Percentiles rank a stretch among this genome's conserved stretches.
These are phyloP conservation scores for Lactifluus piperatus DNA, from an alignment of 768 basidiomycete genomes.

Conservation along the genomic window DNA sequence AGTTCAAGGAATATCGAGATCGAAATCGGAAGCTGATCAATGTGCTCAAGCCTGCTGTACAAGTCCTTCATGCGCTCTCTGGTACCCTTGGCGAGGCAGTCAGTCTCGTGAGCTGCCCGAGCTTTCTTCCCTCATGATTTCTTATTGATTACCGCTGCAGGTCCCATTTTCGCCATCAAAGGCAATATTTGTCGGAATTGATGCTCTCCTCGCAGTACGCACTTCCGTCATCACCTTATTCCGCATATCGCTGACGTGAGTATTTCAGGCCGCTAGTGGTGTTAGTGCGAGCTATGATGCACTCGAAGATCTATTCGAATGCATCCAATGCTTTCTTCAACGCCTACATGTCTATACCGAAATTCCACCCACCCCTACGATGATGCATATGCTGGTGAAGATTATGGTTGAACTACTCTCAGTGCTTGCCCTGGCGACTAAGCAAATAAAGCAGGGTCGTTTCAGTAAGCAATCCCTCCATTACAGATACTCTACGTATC, in stretches of 20 bases:
- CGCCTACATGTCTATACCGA: not conserved
- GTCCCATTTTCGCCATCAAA: not conserved
- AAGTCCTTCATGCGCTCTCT: not conserved
- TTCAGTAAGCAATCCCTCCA: not conserved
- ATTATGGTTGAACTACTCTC: not conserved
- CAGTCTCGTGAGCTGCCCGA: not conserved
- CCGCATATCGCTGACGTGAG: not conserved
- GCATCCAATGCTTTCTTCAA: not conserved
- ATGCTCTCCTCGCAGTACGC: not conserved
- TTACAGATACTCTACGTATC: not conserved
- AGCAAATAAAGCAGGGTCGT: not conserved
- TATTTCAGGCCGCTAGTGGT: not conserved
- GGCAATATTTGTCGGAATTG: constrained; percentile 2
- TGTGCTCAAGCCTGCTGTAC: not conserved
- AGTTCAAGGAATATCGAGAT: constrained; percentile 6
- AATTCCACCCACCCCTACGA: not conserved
- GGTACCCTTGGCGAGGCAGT: not conserved
- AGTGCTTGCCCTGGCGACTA: constrained; percentile 4
- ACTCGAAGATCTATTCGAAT: not conserved
- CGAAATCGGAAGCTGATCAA: constrained; percentile 5
- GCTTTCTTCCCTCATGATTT: not conserved
- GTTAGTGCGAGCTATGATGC: not conserved
- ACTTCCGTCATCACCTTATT: not conserved
- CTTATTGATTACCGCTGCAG: not conserved
- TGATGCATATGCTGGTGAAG: not conserved